These are phyloP conservation scores for Fraxinus platypoda DNA, from an alignment of 305 asterid species.

Conservation along the genomic window DNA sequence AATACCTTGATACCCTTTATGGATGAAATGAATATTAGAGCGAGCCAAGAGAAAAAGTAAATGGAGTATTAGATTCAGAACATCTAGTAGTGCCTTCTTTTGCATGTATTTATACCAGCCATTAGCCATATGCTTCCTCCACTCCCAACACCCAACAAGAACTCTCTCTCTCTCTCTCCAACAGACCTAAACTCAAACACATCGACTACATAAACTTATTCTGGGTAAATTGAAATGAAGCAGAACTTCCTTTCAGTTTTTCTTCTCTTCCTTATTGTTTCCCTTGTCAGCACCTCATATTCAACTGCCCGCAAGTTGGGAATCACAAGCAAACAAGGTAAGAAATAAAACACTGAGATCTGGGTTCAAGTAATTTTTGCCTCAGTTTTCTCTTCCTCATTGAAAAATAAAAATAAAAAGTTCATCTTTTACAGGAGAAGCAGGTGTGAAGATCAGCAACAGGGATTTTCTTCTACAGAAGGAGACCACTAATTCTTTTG, in stretches of 20 bases:
- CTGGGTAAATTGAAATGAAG: constrained; percentile 36
- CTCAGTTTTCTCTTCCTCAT: not conserved
- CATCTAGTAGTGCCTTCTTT: not conserved
- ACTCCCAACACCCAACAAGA: constrained; percentile 29
- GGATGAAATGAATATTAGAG: not conserved
- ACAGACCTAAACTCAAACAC: not conserved
- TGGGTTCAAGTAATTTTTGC: not conserved
- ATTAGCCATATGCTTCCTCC: constrained; percentile 32
- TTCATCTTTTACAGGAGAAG: constrained; percentile 32
- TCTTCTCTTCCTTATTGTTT: constrained; percentile 31
- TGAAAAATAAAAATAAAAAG: not conserved
- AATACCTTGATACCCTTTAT: too few species aligned
- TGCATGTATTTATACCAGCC: constrained; percentile 34
- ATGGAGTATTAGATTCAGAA: not conserved
- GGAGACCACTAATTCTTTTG: constrained; percentile 25
- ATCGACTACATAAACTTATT: not conserved
- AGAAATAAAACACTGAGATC: not conserved
- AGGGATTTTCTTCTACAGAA: constrained; percentile 23
- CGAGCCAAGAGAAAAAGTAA: not conserved
- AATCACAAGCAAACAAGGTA: constrained; percentile 42
- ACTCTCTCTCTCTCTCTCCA: not conserved
- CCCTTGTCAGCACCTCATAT: constrained; percentile 35
- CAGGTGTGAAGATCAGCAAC: constrained; percentile 9
- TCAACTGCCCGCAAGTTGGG: constrained; percentile 38
- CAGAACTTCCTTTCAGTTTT: constrained; percentile 19